Conservation (phyloP, 2,329 filamentous ascomycete genomes). For the Sarocladium brachiariae region DNA sequence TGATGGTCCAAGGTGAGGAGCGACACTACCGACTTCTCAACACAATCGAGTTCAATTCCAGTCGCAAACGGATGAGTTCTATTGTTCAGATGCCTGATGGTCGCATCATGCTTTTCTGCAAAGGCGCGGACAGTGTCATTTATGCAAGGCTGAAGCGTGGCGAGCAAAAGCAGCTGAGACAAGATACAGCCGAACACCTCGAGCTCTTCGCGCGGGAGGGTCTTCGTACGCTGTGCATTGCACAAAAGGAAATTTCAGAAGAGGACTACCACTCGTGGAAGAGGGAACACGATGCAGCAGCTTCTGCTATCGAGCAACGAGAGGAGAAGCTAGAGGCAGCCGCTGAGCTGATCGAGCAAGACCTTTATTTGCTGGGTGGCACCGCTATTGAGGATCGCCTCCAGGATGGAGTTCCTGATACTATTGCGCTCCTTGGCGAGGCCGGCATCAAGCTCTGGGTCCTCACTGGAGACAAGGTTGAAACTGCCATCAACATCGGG, state of each 20-base stretch:
- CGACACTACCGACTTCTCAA: constrained; percentile 82
- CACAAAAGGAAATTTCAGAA: constrained; percentile 71
- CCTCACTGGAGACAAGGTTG: constrained; percentile 94
- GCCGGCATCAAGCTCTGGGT: constrained; percentile 99
- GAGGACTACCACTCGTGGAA: constrained; percentile 82
- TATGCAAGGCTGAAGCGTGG: constrained; percentile 83
- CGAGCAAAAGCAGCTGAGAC: constrained; percentile 77
- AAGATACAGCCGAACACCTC: constrained; percentile 82
- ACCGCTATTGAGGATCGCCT: constrained; percentile 96
- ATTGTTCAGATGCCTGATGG: constrained; percentile 93
- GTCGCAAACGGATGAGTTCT: constrained; percentile 93
- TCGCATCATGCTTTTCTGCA: constrained; percentile 87
- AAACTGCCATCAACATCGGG: constrained; percentile 98
- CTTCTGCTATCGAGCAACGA: constrained; percentile 73
- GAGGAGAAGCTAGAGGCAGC: constrained; percentile 91
- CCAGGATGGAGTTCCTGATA: constrained; percentile 94
- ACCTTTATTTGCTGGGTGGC: constrained; percentile 80
- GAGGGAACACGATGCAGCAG: constrained; percentile 78
- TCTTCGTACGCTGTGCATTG: constrained; percentile 89
- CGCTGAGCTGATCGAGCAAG: constrained; percentile 83
- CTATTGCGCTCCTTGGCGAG: constrained; percentile 81
- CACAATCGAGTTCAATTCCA: constrained; percentile 95
- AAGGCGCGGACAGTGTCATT: constrained; percentile 95
- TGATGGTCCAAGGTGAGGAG: constrained; percentile 85
- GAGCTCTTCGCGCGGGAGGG: constrained; percentile 97